Evolutionary conservation across 306 rosid species (phyloP).

Genomic region (Cicer yamashitae): DNA sequence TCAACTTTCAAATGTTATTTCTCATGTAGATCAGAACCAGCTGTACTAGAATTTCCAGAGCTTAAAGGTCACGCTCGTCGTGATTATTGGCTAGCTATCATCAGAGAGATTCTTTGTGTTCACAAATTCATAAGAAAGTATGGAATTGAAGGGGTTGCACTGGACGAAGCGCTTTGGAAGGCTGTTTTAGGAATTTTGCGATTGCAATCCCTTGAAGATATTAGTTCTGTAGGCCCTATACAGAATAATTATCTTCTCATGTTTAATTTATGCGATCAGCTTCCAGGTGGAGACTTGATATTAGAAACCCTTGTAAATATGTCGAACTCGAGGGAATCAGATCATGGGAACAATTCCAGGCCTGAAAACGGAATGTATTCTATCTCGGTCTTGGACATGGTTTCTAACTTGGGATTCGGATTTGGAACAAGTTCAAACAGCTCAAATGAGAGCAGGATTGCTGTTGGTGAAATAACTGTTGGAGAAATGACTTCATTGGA

Average conservation of each 20-base stretch:
- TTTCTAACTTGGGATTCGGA: slow-evolving; percentile 77
- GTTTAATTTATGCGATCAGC: slow-evolving; percentile 91
- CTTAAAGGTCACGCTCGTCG: slow-evolving; percentile 96
- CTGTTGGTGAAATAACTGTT: slow-evolving; percentile 92
- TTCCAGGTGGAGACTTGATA: slow-evolving; percentile 97
- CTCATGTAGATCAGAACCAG: slow-evolving; percentile 86
- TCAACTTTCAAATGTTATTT: slow-evolving; percentile 44
- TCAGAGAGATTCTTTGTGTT: slow-evolving; percentile 76
- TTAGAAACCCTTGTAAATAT: slow-evolving; percentile 86
- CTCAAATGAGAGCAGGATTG: slow-evolving; percentile 61
- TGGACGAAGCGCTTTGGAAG: slow-evolving; percentile 83
- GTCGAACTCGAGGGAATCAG: slow-evolving; percentile 58
- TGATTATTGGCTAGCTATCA: slow-evolving; percentile 94
- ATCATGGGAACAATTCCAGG: slow-evolving; percentile 48
- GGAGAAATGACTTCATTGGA: slow-evolving; percentile 85
- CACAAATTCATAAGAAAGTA: slow-evolving; percentile 77
- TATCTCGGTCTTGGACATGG: slow-evolving; percentile 76
- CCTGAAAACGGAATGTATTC: slow-evolving; percentile 75
- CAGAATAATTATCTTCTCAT: slow-evolving; percentile 71
- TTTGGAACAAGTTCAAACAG: slow-evolving; percentile 70
- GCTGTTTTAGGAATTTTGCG: slow-evolving; percentile 93
- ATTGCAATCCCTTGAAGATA: slow-evolving; percentile 84
- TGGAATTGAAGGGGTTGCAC: slow-evolving; percentile 69
- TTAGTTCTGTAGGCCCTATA: slow-evolving; percentile 56
- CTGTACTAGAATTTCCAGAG: slow-evolving; percentile 91